Percentiles rank a stretch among this genome's conserved stretches.
phyloP scores from a whole-genome alignment of 2,329 filamentous ascomycete genomes.

The Monosporascus sp. region DNA sequence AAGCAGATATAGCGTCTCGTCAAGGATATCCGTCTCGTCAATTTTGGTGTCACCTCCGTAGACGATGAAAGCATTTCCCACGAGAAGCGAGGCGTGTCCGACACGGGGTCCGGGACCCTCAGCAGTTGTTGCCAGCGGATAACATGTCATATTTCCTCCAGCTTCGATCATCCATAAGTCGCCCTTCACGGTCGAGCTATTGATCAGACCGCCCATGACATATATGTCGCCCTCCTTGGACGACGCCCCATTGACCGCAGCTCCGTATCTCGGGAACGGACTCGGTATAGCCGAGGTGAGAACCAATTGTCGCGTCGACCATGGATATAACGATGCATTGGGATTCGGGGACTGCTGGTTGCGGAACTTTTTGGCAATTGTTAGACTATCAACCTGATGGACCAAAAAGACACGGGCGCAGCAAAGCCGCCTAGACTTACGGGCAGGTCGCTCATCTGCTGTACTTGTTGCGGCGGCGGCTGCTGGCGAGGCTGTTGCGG shows the following conservation, averaged over 20 bases:
- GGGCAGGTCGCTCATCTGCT: conserved; percentile 29
- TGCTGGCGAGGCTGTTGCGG: conserved; percentile 21
- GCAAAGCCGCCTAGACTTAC: conserved; percentile 23
- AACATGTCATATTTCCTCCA: conserved; percentile 80
- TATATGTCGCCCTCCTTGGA: conserved; percentile 98
- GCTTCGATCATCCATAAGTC: conserved; percentile 98
- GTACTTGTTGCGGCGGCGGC: conserved; percentile 1
- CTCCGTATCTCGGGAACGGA: conserved; percentile 94
- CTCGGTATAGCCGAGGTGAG: conserved; percentile 78
- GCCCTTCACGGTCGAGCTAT: conserved; percentile 91
- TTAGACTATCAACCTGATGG: conserved; percentile 1
- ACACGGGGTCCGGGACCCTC: conserved; percentile 94
- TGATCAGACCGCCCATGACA: conserved; percentile 93
- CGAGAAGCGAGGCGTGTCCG: conserved; percentile 86
- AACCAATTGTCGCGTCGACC: conserved; percentile 85
- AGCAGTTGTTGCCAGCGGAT: conserved; percentile 83
- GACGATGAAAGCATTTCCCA: conserved; percentile 98
- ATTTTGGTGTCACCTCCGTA: conserved; percentile 98
- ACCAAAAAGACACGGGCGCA: not conserved
- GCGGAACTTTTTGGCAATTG: conserved; percentile 38
- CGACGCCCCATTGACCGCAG: conserved; percentile 85
- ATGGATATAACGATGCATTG: conserved; percentile 85
- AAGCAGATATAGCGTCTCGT: conserved; percentile 91
- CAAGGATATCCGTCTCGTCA: conserved; percentile 83
- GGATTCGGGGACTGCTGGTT: conserved; percentile 44